Evolutionary conservation across 257 asterid species (phyloP).

Genomic region (Thymus quinquecostatus): DNA sequence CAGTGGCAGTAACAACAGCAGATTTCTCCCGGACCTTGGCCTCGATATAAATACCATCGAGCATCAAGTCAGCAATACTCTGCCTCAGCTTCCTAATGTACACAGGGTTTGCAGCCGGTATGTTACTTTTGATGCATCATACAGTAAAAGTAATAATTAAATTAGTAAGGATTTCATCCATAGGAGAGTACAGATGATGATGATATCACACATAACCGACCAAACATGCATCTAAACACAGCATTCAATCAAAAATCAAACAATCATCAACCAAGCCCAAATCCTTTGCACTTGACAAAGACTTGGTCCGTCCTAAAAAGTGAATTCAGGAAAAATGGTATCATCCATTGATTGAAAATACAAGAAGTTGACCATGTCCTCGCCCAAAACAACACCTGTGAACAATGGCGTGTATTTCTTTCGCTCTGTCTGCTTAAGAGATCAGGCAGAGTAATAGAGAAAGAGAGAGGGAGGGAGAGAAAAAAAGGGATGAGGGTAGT

Average conservation of each 20-base stretch:
- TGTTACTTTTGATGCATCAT: background rate
- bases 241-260: slow-evolving; percentile 2
- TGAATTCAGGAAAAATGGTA: background rate
- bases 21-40: slow-evolving; percentile 78
- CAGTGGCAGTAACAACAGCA: slow-evolving; percentile 51
- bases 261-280: background rate
- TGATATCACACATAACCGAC: slow-evolving; percentile 1
- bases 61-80: slow-evolving; percentile 64
- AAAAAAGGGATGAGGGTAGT: too few relatives aligned
- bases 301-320: background rate
- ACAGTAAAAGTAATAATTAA: slow-evolving; percentile 16
- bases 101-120: slow-evolving; percentile 27
- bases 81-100: slow-evolving; percentile 60
- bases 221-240: background rate
- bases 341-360: background rate
- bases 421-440: too few relatives aligned
- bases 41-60: slow-evolving; percentile 55
- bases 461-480: too few relatives aligned
- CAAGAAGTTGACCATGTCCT: too few relatives aligned
- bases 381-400: too few relatives aligned
- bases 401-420: too few relatives aligned
- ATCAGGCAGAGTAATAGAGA: too few relatives aligned
- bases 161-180: background rate
- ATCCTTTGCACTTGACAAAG: background rate
- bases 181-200: background rate